phyloP scores from a whole-genome alignment of 768 basidiomycete species.

The Boletus huronensis region DNA sequence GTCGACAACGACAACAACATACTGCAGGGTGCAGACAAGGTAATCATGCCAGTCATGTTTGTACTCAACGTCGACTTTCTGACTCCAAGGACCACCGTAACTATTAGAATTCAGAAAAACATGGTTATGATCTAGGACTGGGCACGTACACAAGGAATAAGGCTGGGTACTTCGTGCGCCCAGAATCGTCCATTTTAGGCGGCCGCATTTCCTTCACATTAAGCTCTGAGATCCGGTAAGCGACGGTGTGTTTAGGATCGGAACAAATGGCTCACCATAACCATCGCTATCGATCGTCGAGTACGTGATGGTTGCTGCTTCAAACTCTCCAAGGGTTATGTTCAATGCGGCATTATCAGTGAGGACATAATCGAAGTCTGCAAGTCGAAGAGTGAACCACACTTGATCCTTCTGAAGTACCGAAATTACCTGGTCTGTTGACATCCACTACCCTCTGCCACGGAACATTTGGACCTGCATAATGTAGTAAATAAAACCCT shows the following conservation, averaged over 20 bases:
- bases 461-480: constrained; percentile 79
- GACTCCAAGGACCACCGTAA: constrained; percentile 89
- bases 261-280: constrained; percentile 49
- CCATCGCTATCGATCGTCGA: constrained; percentile 78
- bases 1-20: constrained; percentile 85
- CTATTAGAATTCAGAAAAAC: constrained; percentile 35
- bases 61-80: constrained; percentile 67
- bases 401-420: not conserved
- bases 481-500: constrained; percentile 79
- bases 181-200: constrained; percentile 89
- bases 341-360: constrained; percentile 68
- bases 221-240: constrained; percentile 52
- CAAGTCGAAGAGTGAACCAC: constrained; percentile 1
- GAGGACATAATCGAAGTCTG: constrained; percentile 63
- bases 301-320: constrained; percentile 64
- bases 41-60: constrained; percentile 83
- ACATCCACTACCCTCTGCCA: constrained; percentile 78
- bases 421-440: constrained; percentile 40
- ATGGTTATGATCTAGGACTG: not conserved
- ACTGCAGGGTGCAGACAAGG: constrained; percentile 75
- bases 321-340: constrained; percentile 62
- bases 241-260: constrained; percentile 15
- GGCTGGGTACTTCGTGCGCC: constrained; percentile 94
- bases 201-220: constrained; percentile 92
- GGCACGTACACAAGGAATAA: constrained; percentile 72